Evolutionary conservation across 805 yeast genomes (phyloP).

Genomic region (Torulaspora delbrueckii): DNA sequence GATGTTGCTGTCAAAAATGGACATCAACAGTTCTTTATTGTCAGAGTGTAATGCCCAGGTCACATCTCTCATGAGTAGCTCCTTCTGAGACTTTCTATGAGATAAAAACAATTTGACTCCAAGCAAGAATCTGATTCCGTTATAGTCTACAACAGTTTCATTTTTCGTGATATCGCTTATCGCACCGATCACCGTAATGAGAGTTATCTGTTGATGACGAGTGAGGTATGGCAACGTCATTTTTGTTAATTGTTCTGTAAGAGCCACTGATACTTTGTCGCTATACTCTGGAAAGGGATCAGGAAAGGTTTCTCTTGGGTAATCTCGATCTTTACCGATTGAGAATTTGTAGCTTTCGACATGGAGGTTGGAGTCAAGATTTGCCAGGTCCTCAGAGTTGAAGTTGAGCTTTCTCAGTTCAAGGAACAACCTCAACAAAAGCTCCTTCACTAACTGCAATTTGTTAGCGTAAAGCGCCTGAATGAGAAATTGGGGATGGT

Average conservation of each 20-base stretch:
- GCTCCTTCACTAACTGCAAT: constrained; percentile 47
- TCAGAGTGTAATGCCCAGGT: constrained; percentile 85
- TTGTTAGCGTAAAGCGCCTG: constrained; percentile 67
- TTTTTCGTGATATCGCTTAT: constrained; percentile 50
- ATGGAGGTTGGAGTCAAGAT: constrained; percentile 33
- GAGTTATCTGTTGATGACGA: constrained; percentile 85
- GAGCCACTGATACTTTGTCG: constrained; percentile 40
- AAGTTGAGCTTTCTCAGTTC: constrained; percentile 52
- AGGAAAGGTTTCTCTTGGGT: constrained; percentile 27
- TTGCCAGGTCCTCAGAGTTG: constrained; percentile 32
- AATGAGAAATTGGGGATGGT: constrained; percentile 83
- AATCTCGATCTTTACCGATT: constrained; percentile 21
- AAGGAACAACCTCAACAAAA: constrained; percentile 51
- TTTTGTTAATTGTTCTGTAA: constrained; percentile 57
- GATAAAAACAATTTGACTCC: constrained; percentile 65
- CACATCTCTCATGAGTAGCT: constrained; percentile 72
- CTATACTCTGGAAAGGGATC: constrained; percentile 43
- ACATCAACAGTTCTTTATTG: constrained; percentile 61
- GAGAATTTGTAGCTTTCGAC: constrained; percentile 30
- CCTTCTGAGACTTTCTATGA: constrained; percentile 46
- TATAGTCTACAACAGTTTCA: constrained; percentile 35
- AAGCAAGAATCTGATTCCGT: constrained; percentile 66
- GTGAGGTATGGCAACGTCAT: constrained; percentile 74
- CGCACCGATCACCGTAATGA: constrained; percentile 64
- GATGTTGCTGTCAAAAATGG: constrained; percentile 41